A percentile compares a stretch with the other conserved stretches of the same genome.
These are phyloP conservation scores for Paecilomyces variotii DNA, from an alignment of 2,329 filamentous ascomycete species.

Conservation along the genomic window DNA sequence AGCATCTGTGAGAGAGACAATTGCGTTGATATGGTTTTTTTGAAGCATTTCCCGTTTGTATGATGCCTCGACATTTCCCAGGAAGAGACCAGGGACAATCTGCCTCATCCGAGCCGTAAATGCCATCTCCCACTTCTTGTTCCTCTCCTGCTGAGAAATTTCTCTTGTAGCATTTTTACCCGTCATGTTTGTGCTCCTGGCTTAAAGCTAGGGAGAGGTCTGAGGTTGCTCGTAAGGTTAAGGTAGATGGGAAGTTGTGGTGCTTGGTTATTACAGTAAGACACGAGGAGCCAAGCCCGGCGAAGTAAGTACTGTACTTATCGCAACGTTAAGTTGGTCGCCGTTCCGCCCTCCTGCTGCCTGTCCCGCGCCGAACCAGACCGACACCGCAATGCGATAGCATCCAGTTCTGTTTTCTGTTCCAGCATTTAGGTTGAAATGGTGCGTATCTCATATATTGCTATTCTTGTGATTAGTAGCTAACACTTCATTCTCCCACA, in stretches of 20 bases:
- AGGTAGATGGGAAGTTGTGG: no score
- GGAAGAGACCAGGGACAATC: constrained; percentile 18
- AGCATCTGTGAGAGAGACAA: constrained; percentile 15
- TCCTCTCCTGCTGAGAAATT: no score
- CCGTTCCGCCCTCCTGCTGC: neutral
- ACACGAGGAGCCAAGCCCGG: no score
- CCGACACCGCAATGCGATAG: neutral
- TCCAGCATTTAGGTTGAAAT: neutral
- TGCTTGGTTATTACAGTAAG: no score
- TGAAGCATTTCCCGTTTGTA: constrained; percentile 13
- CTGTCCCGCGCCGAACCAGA: neutral
- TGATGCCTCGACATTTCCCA: constrained; percentile 17
- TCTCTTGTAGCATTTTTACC: no score
- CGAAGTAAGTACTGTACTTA: neutral
- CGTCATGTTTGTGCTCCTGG: no score
- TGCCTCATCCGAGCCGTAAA: constrained; percentile 10
- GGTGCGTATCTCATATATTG: neutral
- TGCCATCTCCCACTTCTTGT: no score
- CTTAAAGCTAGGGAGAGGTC: no score
- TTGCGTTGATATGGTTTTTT: constrained; percentile 14
- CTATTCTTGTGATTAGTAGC: neutral
- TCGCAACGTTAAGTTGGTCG: neutral
- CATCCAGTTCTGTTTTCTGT: neutral
- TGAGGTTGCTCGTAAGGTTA: no score
- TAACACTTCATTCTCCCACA: constrained; percentile 6